Conservation (phyloP, 306 rosid genomes). For the Betula pendula region DNA sequence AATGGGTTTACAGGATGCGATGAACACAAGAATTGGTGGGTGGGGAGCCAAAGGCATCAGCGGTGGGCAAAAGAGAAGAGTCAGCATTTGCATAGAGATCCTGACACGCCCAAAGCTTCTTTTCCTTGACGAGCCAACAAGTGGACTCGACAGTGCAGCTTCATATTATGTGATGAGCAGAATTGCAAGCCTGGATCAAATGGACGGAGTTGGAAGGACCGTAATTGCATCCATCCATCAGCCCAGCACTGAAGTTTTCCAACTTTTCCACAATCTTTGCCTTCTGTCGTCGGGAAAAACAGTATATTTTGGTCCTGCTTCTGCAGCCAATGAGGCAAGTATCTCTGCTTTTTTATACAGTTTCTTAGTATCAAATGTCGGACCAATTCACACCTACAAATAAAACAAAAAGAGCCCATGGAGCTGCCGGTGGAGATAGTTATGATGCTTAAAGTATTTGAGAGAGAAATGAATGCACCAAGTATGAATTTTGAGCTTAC, state of each 20-base stretch:
- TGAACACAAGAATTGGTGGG: conserved; percentile 53
- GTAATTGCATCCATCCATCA: conserved; percentile 69
- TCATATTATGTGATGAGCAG: conserved; percentile 70
- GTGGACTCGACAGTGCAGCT: conserved; percentile 81
- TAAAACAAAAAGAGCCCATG: too few species aligned
- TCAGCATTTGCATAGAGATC: conserved; percentile 57
- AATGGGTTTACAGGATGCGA: conserved; percentile 53
- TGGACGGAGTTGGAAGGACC: conserved; percentile 43
- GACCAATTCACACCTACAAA: too few species aligned
- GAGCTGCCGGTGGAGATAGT: too few species aligned
- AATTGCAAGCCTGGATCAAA: conserved; percentile 41
- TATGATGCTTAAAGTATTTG: too few species aligned
- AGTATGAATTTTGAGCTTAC: too few species aligned
- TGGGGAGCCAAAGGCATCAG: conserved; percentile 47
- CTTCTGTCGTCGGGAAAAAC: conserved; percentile 62
- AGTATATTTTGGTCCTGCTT: conserved; percentile 74
- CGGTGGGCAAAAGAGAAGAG: conserved; percentile 58
- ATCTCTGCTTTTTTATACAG: too few species aligned
- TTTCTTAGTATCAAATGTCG: too few species aligned
- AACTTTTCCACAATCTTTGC: conserved; percentile 62
- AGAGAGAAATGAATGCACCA: too few species aligned
- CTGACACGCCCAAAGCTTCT: conserved; percentile 52
- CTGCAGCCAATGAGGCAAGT: conserved; percentile 52
- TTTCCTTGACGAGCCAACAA: conserved; percentile 61
- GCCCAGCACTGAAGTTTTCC: conserved; percentile 70